phyloP scores from a whole-genome alignment of 108 stramenopile genomes.

The Cyclostephanos tholiformis region DNA sequence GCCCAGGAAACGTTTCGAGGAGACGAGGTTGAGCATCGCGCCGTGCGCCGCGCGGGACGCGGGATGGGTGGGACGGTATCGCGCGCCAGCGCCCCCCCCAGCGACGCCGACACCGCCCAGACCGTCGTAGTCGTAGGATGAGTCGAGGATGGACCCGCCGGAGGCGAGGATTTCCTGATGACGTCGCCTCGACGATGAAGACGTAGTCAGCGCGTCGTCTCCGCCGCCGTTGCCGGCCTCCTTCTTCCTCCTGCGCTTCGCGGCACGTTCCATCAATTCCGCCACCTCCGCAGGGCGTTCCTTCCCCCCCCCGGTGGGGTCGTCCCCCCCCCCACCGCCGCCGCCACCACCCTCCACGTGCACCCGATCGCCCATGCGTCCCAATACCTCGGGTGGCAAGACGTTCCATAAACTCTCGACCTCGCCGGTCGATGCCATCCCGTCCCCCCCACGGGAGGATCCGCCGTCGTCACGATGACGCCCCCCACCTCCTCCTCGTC shows the following conservation, averaged over 20 bases:
- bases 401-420: constrained; percentile 88
- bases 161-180: constrained; percentile 52
- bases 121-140: background rate
- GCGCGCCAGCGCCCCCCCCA: constrained; percentile 52
- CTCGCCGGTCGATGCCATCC: constrained; percentile 88
- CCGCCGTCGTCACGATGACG: constrained; percentile 10
- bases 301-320: constrained; percentile 32
- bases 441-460: constrained; percentile 52
- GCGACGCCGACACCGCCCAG: background rate
- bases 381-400: constrained; percentile 53
- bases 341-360: constrained; percentile 19
- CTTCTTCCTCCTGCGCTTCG: constrained; percentile 52
- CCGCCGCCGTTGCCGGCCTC: constrained; percentile 20
- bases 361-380: constrained; percentile 84
- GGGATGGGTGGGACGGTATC: constrained; percentile 79
- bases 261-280: constrained; percentile 59
- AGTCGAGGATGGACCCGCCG: constrained; percentile 31
- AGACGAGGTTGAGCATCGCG: constrained; percentile 68
- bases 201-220: background rate
- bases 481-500: constrained; percentile 47
- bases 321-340: constrained; percentile 47
- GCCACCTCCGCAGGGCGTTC: constrained; percentile 58
- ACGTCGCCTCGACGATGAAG: constrained; percentile 17
- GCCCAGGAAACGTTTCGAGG: constrained; percentile 71
- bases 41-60: constrained; percentile 78